Evolutionary conservation across 352 stramenopile species (phyloP), one percentile per base, ranked within the genome.

Genomic region (Pythium myriotylum): DNA sequence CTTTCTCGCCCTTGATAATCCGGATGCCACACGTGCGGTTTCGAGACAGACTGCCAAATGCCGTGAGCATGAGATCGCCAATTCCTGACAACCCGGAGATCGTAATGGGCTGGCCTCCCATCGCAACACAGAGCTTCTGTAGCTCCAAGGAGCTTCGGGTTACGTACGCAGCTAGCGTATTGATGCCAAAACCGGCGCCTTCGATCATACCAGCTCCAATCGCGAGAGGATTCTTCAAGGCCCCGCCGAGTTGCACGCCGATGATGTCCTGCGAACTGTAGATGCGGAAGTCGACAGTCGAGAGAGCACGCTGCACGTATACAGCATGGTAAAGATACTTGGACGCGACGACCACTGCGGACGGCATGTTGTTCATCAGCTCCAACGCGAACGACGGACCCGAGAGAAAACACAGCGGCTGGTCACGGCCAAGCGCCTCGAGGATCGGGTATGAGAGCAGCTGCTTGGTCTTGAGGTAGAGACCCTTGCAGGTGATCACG

Each of bases 191-290:
- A 49, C 95, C 97, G 1, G 98, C 79, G 27, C 97, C 97, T 76
- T 99, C 96, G 67, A 97, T 97, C 94, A 99, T 99, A 27, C 96
- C 97, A 33, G 95, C 95, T 37, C 94, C 97, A 41, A 99, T 92
- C 10, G 97, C 97, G 71, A 99, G 92, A 2, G 98, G 95, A 75
- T 99, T 99, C 76, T 99, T 99, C 41, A 99, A 86, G 14, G 96
- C 96, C 8, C 96, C 97, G 41, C 96, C 96, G 32, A 99, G 82
- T 72, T 99, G 96, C 22, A 99, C 92, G 54, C 97, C 97, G 62
- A 98, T 89, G 50, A 97, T 91, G 76, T 99, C 96, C 54, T 92
- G 83, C 5, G 83, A 92, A 63, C 81, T 92, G 81, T 98, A 99
- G 37, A 97, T 89, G 47, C 94, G 91, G 68, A 99, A 98, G 58